A percentile compares a stretch with the other conserved stretches of the same genome.
Conservation (phyloP, 176 grass and related monocot species). For the Hordeum marinum region DNA sequence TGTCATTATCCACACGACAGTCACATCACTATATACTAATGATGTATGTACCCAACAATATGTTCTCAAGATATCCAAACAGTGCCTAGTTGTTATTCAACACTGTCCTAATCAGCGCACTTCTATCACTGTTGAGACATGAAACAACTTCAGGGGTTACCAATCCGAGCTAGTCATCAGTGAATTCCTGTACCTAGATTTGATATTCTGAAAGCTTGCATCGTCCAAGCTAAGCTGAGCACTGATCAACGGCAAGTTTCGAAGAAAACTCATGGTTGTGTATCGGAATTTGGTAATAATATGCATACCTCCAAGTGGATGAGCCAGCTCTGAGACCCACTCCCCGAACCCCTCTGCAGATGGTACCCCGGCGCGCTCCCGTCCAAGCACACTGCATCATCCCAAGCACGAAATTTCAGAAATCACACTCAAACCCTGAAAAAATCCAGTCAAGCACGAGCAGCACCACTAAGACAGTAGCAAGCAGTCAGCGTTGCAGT, state of each 20-base stretch:
- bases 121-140: background rate
- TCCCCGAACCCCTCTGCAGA: conserved; percentile 50
- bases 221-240: background rate
- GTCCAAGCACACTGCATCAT: conserved; percentile 63
- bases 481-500: too few species aligned
- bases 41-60: background rate
- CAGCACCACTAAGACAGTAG: background rate
- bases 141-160: background rate
- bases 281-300: background rate
- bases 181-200: background rate
- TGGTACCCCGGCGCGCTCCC: conserved; percentile 64
- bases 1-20: background rate
- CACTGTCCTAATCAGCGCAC: background rate
- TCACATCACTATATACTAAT: background rate
- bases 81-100: background rate
- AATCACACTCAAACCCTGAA: too few species aligned
- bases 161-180: background rate
- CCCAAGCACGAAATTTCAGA: background rate
- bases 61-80: background rate
- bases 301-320: conserved; percentile 62
- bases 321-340: conserved; percentile 47
- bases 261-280: background rate
- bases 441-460: background rate
- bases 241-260: background rate
- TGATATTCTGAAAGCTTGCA: background rate